Base-by-base conservation (phyloP, 352 stramenopile genomes). In the Aphanomyces invadans region DNA sequence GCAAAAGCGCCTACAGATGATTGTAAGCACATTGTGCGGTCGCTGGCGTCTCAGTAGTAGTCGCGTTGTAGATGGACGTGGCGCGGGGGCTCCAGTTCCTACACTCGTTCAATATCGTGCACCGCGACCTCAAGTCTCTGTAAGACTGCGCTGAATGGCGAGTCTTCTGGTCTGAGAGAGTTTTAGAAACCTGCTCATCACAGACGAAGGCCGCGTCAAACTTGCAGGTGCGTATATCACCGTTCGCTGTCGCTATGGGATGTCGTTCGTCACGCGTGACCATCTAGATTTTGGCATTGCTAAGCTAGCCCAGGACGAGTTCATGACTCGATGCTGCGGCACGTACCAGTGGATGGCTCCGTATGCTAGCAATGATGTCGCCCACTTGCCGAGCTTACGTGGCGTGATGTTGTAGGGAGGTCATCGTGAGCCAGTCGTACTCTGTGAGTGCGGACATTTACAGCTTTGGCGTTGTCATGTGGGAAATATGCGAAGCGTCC, bases 271-370 rank as follows among this genome's bases (percentile, higher is more conserved):
- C n/a, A n/a, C n/a, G n/a, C n/a, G n/a, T n/a, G n/a, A n/a, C n/a
- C n/a, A n/a, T n/a, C n/a, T 52, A 87, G 83, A 92, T 59, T 92
- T 92, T 48, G 83, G 83, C 0, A 90, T 90, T 52, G 87, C 83
- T 11, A 80, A 83, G 4, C 57, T 87, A 4, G 81, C 79, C 2
- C 70, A 80, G 38, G 71, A 68, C 12, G 74, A 80, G 31, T 38
- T 82, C 21, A 92, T 90, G 82, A 90, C 82, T 0, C 76, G 80
- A 5, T 92, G 82, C 48, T 88, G 82, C 45, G 82, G 84, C 21
- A 91, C 84, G 7, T 92, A 83, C 66, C 84, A 91, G 62, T 90
- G 80, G 84, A 90, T 90, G 84, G 81, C 84, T 17, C 79, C 81
- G 83, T 90, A 75, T 52, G 83, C 32, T 23, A 36, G 7, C 23